Conservation (phyloP, 2,329 filamentous ascomycete species). For the Cytospora piceae region DNA sequence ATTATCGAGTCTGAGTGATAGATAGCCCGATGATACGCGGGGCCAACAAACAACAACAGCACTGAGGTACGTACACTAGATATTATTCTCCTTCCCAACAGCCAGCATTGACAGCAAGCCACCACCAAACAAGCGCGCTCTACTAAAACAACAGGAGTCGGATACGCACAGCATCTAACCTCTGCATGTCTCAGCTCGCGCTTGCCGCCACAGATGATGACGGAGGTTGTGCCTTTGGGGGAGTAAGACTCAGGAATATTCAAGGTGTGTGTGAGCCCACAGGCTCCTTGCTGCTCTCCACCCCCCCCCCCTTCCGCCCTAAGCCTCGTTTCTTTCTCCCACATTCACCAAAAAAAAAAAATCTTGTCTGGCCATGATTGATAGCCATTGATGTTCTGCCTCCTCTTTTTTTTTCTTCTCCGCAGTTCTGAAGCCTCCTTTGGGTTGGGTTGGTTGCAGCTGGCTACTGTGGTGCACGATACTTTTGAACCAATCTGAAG, state of each 20-base stretch:
- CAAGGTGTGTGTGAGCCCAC: neutral
- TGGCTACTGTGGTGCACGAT: neutral
- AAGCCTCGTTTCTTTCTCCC: neutral
- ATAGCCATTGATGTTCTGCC: neutral
- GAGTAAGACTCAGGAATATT: neutral
- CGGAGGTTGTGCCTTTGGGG: neutral
- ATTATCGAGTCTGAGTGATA: too few species aligned
- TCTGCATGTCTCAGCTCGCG: conserved; percentile 30
- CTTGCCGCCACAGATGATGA: neutral
- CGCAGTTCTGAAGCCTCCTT: neutral
- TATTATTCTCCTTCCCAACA: too few species aligned
- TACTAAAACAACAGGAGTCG: too few species aligned
- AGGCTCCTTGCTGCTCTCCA: too few species aligned
- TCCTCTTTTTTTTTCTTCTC: neutral
- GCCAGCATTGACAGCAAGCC: conserved; percentile 1
- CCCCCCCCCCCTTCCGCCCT: too few species aligned
- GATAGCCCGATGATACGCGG: too few species aligned
- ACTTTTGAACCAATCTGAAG: neutral
- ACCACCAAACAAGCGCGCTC: neutral
- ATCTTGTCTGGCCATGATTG: neutral
- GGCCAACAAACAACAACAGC: neutral
- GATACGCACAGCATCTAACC: neutral
- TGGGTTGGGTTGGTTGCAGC: neutral
- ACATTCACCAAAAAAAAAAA: neutral
- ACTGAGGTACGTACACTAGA: too few species aligned